Evolutionary conservation across 1,284 basidiomycete species (phyloP).

Genomic region (Cutaneotrichosporon cyanovorans): DNA sequence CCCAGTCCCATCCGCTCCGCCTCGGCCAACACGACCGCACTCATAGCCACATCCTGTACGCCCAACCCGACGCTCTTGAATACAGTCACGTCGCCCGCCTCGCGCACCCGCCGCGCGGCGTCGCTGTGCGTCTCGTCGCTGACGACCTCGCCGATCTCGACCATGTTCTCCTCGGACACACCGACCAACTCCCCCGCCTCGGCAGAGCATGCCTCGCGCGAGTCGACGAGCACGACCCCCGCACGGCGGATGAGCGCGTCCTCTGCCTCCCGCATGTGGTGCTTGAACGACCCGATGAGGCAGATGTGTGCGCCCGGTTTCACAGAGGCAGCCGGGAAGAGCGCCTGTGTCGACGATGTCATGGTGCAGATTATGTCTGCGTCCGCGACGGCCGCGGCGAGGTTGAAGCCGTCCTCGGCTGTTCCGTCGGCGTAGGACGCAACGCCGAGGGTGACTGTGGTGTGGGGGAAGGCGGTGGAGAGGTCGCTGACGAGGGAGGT

Average conservation of each 20-base stretch:
- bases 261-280: constrained; percentile 69
- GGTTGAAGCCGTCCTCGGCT: constrained; percentile 9
- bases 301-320: constrained; percentile 59
- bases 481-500: constrained; percentile 48
- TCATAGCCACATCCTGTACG: constrained; percentile 46
- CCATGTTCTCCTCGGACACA: constrained; percentile 7
- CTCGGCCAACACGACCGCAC: constrained; percentile 35
- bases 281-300: constrained; percentile 66
- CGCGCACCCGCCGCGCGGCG: not conserved
- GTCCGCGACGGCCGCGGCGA: constrained; percentile 23
- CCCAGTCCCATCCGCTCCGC: constrained; percentile 35
- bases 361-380: constrained; percentile 53
- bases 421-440: constrained; percentile 11
- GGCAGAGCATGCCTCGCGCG: constrained; percentile 56
- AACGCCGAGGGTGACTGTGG: constrained; percentile 28
- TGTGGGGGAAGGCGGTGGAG: constrained; percentile 45
- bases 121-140: not conserved
- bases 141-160: constrained; percentile 11
- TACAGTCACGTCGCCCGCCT: constrained; percentile 28
- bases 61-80: constrained; percentile 46
- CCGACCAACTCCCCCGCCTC: constrained; percentile 69
- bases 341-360: constrained; percentile 61
- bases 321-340: constrained; percentile 55
- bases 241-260: constrained; percentile 53
- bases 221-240: constrained; percentile 61